A percentile compares a stretch with the other conserved stretches of the same genome.
Conservation (phyloP, 352 stramenopile species). For the Plasmopara viticola region DNA sequence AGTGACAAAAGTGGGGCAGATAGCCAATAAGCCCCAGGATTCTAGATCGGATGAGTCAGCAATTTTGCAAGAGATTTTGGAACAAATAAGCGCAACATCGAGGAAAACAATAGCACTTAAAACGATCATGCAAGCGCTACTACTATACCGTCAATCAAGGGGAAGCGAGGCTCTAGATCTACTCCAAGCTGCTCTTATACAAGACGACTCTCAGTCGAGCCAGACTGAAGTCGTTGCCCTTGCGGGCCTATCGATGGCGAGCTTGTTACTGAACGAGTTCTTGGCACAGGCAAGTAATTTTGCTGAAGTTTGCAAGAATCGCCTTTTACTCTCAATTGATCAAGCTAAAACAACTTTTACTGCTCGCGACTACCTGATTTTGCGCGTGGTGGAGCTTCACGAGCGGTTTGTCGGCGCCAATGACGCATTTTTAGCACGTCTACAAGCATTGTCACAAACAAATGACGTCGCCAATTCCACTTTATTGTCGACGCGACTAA, state of each 20-base stretch:
- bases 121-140: constrained; percentile 25
- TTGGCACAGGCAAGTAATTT: constrained; percentile 12
- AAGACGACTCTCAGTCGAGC: constrained; percentile 11
- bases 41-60: constrained; percentile 8
- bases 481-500: constrained; percentile 22
- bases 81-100: constrained; percentile 8
- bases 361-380: constrained; percentile 20
- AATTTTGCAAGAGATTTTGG: constrained; percentile 20
- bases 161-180: constrained; percentile 21
- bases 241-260: constrained; percentile 34
- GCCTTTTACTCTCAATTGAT: constrained; percentile 21
- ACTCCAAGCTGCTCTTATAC: constrained; percentile 17
- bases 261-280: constrained; percentile 17
- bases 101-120: constrained; percentile 11
- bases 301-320: constrained; percentile 24
- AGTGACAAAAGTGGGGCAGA: constrained; percentile 25
- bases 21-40: constrained; percentile 2
- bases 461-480: constrained; percentile 16
- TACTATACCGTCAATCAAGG: constrained; percentile 19
- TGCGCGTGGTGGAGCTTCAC: constrained; percentile 36
- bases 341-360: constrained; percentile 17
- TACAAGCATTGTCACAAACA: constrained; percentile 25
- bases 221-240: constrained; percentile 23
- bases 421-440: constrained; percentile 18
- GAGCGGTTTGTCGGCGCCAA: constrained; percentile 24